Evolutionary conservation across 306 rosid genomes (phyloP), one percentile per base, ranked within the genome.

Genomic region (Fragaria vesca): DNA sequence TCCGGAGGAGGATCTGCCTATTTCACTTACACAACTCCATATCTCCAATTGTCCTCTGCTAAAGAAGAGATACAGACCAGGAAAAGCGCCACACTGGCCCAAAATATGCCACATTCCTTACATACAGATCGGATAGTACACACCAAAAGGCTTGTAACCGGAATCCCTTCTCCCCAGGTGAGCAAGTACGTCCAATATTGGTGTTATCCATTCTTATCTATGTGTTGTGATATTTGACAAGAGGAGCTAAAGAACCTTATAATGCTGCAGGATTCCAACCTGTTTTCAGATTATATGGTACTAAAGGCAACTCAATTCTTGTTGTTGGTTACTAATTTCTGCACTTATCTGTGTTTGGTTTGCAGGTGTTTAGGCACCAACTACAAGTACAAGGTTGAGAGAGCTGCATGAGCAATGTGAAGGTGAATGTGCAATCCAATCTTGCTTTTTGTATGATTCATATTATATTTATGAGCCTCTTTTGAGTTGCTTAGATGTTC

Each of bases 21-120:
- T 30, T 70, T 83, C 83, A 13, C 81, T 83, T 34, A 1, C 11
- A 24, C 3, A 21, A 32, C 66, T 74, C 2, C 1, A 3, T 0
- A 71, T 79, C 21, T 68, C 66, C 43, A 62, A 13, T 6, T 83
- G 75, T 42, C 78, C 72, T 34, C 13, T 79, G 30, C 78, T 83
- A 38, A 50, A 58, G 36, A 62, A 75, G 51, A 66, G 51, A 30
- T 83, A 73, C 58, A 75, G 28, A 45, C 67, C 32, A 26, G 72
- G 40, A 3, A 74, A 58, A 74, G 69, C 55, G 30, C 65, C n/a
- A 66, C 62, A 77, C n/a, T 82, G 81, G 85, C 47, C 43, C 36
- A 72, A 28, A 75, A 82, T 78, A 47, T 73, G 69, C 32, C 51
- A 74, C 69, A 74, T 82, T 38, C 82, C 86, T 43, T 60, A 18